A percentile compares a stretch with the other conserved stretches of the same genome.
Conservation (phyloP, 2,329 filamentous ascomycete species). For the Ophiostoma quercus region DNA sequence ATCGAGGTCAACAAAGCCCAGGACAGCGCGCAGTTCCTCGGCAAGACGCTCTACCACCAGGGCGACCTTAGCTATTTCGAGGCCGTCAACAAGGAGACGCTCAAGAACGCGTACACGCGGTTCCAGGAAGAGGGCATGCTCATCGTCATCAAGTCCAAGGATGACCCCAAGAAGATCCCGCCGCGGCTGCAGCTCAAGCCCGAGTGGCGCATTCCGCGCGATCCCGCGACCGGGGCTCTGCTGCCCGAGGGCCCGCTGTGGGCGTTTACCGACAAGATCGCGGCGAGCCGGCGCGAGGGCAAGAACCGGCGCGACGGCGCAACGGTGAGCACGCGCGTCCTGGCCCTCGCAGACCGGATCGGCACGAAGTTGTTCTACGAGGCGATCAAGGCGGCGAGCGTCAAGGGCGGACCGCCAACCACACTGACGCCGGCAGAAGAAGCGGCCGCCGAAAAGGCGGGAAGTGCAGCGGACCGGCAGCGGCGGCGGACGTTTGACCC, state of each 20-base stretch:
- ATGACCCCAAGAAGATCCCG: conserved; percentile 54
- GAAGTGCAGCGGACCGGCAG: background rate
- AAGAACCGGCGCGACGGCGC: conserved; percentile 94
- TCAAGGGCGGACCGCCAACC: conserved; percentile 36
- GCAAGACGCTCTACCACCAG: conserved; percentile 96
- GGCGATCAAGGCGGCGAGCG: conserved; percentile 38
- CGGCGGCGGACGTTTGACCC: conserved; percentile 19
- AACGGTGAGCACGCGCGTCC: conserved; percentile 76
- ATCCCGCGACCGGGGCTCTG: conserved; percentile 56
- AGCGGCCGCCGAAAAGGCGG: background rate
- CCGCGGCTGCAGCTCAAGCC: conserved; percentile 63
- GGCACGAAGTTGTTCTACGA: conserved; percentile 65
- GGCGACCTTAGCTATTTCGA: conserved; percentile 96
- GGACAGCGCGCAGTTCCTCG: conserved; percentile 75
- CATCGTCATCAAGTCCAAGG: conserved; percentile 63
- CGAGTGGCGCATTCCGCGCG: conserved; percentile 68
- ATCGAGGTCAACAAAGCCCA: conserved; percentile 73
- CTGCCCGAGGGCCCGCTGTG: conserved; percentile 71
- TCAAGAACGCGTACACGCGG: conserved; percentile 85
- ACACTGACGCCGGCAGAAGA: conserved; percentile 26
- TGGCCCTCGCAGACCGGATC: conserved; percentile 69
- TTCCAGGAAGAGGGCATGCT: conserved; percentile 91
- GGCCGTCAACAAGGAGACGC: conserved; percentile 94
- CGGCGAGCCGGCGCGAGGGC: conserved; percentile 75
- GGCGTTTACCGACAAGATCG: conserved; percentile 88